Evolutionary conservation across 805 yeast species (phyloP), one percentile per base, ranked within the genome.

Genomic region (Saccharomycopsis sp.): DNA sequence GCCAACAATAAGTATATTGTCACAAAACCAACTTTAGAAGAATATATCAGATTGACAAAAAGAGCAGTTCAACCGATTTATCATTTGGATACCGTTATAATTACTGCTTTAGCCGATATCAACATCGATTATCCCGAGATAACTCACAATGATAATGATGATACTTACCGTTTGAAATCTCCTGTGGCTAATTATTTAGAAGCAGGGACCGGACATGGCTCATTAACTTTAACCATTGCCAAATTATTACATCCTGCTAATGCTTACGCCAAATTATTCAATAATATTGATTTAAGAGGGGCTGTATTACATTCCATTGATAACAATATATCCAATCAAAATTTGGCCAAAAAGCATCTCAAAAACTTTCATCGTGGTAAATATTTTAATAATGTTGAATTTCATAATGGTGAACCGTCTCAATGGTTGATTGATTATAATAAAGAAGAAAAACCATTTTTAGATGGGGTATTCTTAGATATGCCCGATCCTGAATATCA

Each of bases 121-220:
- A 69, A 69, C 45, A 50, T 66, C 5, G 69, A 63, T 29, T 63
- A 54, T 41, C 71, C 71, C 3, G 46, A 49, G 6, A 28, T 56
- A 37, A 42, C 3, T 37, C 20, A 8, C 31, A 49, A 15, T 34
- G 34, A 36, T 36, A 32, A 23, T 39, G 36, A 9, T 34, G 31
- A 21, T 44, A 14, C 14, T 13, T 31, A 34, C 31, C 33, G 13
- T 44, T 36, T 20, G 14, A 29, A 27, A 23, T 21, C 21, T 18
- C 40, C 54, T 3, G 68, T 69, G 1, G 40, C 57, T 9, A 71
- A 69, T 37, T 63, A 61, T 41, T 51, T 70, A 15, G 76, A 70
- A 47, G 74, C 74, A 1, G 76, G 76, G 3, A 71, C 76, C 2
- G 76, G 76, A 1, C 75, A 70, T 52, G 76, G 76, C 0, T 69